These are phyloP conservation scores for Erythrophleum ivorense DNA, from an alignment of 331 rosid species.

Conservation along the genomic window DNA sequence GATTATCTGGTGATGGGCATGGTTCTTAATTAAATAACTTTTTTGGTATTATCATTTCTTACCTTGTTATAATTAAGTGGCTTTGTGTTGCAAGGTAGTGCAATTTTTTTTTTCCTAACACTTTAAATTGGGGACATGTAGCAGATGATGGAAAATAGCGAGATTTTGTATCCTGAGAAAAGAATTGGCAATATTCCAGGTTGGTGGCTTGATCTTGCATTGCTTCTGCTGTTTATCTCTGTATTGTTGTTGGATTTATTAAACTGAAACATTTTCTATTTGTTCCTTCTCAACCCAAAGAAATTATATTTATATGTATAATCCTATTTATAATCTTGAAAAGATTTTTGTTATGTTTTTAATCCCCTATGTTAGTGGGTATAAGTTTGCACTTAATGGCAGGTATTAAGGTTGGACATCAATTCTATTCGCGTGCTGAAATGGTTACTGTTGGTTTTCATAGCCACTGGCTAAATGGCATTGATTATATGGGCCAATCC, in stretches of 20 bases:
- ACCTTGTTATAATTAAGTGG: background rate
- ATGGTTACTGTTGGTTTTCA: slow-evolving; percentile 98
- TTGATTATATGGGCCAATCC: slow-evolving; percentile 79
- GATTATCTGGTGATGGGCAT: background rate
- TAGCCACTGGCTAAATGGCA: slow-evolving; percentile 96
- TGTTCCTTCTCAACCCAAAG: background rate
- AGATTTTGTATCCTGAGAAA: slow-evolving; percentile 60
- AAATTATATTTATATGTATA: slow-evolving; percentile 11
- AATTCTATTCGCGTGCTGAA: slow-evolving; percentile 96
- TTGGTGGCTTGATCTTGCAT: slow-evolving; percentile 46
- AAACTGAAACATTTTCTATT: background rate
- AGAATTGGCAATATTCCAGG: slow-evolving; percentile 87
- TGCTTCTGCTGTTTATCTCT: slow-evolving; percentile 3
- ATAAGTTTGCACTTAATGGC: slow-evolving; percentile 42
- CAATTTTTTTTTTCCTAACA: slow-evolving; percentile 16
- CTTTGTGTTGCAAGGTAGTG: slow-evolving; percentile 11
- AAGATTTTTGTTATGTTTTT: background rate
- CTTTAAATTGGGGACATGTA: slow-evolving; percentile 34
- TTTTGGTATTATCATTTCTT: slow-evolving; percentile 1
- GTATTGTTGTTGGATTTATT: background rate
- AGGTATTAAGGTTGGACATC: slow-evolving; percentile 94
- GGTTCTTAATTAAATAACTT: background rate
- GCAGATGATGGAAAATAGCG: slow-evolving; percentile 75
- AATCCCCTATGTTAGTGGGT: slow-evolving; percentile 27
- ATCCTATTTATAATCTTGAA: background rate